A percentile compares a stretch with the other conserved stretches of the same genome.
Evolutionary conservation across 306 rosid genomes (phyloP).

Genomic region (Vigna mungo): DNA sequence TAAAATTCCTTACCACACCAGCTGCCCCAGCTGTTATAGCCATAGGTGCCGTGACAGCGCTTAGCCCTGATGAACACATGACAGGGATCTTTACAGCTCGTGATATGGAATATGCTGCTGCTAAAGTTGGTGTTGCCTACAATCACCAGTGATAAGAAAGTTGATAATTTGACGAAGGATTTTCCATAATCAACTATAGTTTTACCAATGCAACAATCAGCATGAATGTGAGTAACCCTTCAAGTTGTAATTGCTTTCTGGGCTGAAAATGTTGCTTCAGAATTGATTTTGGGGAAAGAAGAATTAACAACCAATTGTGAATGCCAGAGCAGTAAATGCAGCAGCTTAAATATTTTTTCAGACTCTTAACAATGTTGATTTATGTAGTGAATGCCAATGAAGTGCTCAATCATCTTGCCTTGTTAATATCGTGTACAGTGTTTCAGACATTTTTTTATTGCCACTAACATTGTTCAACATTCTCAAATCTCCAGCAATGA

Average conservation of each 20-base stretch:
- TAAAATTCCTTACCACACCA: conserved; percentile 74
- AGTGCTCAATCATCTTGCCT: not conserved
- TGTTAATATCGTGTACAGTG: not conserved
- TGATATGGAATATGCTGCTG: conserved; percentile 89
- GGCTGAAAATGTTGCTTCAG: not conserved
- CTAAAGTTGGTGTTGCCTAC: conserved; percentile 91
- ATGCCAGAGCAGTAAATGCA: conserved; percentile 4
- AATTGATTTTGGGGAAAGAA: not conserved
- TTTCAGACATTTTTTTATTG: not conserved
- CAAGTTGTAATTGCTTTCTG: not conserved
- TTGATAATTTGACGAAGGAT: not conserved
- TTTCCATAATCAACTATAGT: conserved; percentile 24
- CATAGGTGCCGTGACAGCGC: conserved; percentile 91
- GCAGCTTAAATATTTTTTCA: not conserved
- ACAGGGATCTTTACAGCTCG: conserved; percentile 89
- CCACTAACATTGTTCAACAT: not conserved
- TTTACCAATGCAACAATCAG: not conserved
- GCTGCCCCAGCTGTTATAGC: conserved; percentile 95
- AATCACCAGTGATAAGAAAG: conserved; percentile 26
- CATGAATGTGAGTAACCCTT: not conserved
- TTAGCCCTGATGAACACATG: conserved; percentile 88
- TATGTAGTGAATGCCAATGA: not conserved
- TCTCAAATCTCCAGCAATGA: not conserved
- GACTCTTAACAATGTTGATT: not conserved
- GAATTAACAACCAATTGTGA: not conserved